Evolutionary conservation across 192 early-diverging fungal species (phyloP), one percentile per base, ranked within the genome.

Genomic region (Gigaspora rosea): DNA sequence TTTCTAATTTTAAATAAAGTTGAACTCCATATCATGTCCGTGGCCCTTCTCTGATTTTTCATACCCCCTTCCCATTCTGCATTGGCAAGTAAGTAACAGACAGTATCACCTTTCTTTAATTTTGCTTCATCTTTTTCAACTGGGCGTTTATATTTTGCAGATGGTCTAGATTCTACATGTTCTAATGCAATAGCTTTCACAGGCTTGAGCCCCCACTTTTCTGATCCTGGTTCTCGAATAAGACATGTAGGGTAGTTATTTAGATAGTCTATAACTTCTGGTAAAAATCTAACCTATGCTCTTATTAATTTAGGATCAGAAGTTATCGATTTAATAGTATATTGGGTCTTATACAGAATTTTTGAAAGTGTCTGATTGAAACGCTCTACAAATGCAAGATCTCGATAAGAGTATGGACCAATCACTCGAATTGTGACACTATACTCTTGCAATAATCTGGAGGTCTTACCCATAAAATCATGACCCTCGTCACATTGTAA

Each of bases 211-310:
- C 50, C 69, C 69, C 50, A 71, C 27, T 71, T 71, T 51, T 51
- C 27, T 54, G 69, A 71, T 22, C 50, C 69, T 9, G 20, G 50
- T 33, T 49, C 69, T 52, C 9, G 20, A 71, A 71, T 71, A 50
- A 71, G 69, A 71, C 69, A 22, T 33, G 69, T 71, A 7, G 69
- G 49, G 33, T 71, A 71, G 32, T 71, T 71, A 71, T 71, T 71
- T 22, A 70, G 68, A 51, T 70, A 70, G 47, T 70, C 47, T 15
- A 70, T 70, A 48, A 22, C 47, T 70, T 50, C 47, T 70, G 68
- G 68, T 15, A 70, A 50, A 70, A 48, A 70, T 16, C 50, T 70
- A 16, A 70, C 68, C 68, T 18, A 70, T 70, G 68, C 68, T 50
- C 68, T 70, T 50, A 70, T 70, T 70, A 70, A 70, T 70, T 49